phyloP scores from a whole-genome alignment of 1,284 basidiomycete species.

The Ustilago esculenta region DNA sequence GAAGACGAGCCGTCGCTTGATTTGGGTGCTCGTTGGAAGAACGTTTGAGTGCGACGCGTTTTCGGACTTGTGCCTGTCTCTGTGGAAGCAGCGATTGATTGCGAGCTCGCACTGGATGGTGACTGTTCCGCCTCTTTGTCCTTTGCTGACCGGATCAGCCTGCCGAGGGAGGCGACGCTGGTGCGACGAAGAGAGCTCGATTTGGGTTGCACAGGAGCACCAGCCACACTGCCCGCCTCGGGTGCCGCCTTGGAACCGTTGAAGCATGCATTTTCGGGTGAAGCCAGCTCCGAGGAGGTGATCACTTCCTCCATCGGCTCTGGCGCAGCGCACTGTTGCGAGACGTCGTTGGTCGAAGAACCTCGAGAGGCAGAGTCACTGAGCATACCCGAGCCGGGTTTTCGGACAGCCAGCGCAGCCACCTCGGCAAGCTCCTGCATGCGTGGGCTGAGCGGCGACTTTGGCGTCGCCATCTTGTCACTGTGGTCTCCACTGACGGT shows the following conservation, averaged over 20 bases:
- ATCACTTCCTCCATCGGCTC: slow-evolving; percentile 36
- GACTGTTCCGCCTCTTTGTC: slow-evolving; percentile 25
- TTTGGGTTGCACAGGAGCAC: slow-evolving; percentile 8
- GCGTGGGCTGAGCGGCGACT: slow-evolving; percentile 43
- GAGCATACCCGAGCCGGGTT: slow-evolving; percentile 19
- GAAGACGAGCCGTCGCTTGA: slow-evolving; percentile 29
- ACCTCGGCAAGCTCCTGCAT: slow-evolving; percentile 41
- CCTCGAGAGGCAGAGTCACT: slow-evolving; percentile 21
- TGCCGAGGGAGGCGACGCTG: slow-evolving; percentile 31
- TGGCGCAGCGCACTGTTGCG: slow-evolving; percentile 12
- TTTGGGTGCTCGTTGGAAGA: slow-evolving; percentile 45
- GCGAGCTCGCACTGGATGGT: slow-evolving; percentile 13
- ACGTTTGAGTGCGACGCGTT: slow-evolving; percentile 46
- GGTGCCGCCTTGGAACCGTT: not conserved
- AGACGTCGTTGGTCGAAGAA: slow-evolving; percentile 30
- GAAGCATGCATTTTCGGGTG: not conserved
- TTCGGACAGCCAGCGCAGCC: slow-evolving; percentile 34
- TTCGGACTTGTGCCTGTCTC: slow-evolving; percentile 44
- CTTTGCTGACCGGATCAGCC: slow-evolving; percentile 29
- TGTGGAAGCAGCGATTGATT: slow-evolving; percentile 7
- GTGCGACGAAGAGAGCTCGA: slow-evolving; percentile 29
- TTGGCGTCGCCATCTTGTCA: slow-evolving; percentile 34
- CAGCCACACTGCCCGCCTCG: not conserved
- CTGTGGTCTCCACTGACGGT: slow-evolving; percentile 24
- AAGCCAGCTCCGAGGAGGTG: slow-evolving; percentile 5